phyloP scores from a whole-genome alignment of 345 rosid species.

The Eucalyptus tenuipes region DNA sequence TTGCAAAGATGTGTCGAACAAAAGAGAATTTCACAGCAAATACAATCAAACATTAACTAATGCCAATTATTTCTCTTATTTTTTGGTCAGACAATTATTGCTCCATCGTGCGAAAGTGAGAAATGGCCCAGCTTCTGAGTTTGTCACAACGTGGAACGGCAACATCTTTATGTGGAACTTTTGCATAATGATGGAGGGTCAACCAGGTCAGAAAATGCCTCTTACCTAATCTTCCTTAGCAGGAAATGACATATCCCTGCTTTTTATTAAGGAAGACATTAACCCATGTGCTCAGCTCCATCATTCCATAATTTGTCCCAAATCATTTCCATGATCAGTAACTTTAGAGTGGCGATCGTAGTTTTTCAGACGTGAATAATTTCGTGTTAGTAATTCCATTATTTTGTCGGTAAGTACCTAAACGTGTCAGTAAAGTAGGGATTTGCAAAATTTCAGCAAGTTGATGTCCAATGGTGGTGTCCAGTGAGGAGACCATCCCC shows the following conservation, averaged over 20 bases:
- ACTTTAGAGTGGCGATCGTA: background rate
- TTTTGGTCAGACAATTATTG: background rate
- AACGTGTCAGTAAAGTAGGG: background rate
- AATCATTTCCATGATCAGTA: background rate
- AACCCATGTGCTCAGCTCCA: background rate
- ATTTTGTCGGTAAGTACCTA: background rate
- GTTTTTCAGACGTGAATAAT: background rate
- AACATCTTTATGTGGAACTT: background rate
- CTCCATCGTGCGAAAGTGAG: background rate
- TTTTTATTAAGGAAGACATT: background rate
- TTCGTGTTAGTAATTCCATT: background rate
- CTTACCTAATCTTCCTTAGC: background rate
- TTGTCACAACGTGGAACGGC: background rate
- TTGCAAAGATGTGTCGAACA: background rate
- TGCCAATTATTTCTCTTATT: background rate
- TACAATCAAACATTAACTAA: background rate
- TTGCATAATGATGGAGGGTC: background rate
- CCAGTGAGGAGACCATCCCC: background rate
- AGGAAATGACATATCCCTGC: background rate
- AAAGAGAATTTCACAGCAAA: background rate
- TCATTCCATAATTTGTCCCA: background rate
- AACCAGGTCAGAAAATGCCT: background rate
- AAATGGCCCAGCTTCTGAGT: background rate
- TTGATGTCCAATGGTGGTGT: background rate
- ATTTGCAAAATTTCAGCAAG: background rate